Conservation (phyloP, 768 basidiomycete genomes). For the Pluteus cervinus region DNA sequence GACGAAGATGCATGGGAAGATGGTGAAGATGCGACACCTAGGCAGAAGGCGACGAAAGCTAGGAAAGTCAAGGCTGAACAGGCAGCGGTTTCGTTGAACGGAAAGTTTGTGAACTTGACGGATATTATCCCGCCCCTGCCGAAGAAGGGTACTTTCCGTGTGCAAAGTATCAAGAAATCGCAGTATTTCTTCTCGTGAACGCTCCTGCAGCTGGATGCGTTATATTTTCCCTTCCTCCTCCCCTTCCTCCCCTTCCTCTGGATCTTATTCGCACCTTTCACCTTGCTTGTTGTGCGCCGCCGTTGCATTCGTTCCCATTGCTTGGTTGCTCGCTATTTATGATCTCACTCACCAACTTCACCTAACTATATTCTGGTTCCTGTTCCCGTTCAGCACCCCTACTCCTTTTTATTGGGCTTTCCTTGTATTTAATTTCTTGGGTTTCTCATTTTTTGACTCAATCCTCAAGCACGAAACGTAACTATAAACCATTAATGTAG, state of each 20-base stretch:
- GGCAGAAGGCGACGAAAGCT: slow-evolving; percentile 4
- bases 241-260: neutral
- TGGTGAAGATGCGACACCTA: slow-evolving; percentile 9
- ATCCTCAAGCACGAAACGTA: too few species aligned
- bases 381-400: too few species aligned
- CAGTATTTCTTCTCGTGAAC: slow-evolving; percentile 88
- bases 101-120: slow-evolving; percentile 68
- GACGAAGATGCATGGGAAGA: slow-evolving; percentile 7
- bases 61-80: slow-evolving; percentile 19
- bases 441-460: too few species aligned
- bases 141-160: slow-evolving; percentile 79
- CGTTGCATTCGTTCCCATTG: too few species aligned
- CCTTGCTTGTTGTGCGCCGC: too few species aligned
- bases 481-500: too few species aligned
- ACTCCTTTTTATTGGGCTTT: too few species aligned
- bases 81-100: slow-evolving; percentile 22
- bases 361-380: too few species aligned
- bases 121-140: slow-evolving; percentile 81
- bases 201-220: neutral
- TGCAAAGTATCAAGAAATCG: slow-evolving; percentile 73
- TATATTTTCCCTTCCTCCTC: neutral
- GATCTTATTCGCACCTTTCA: neutral
- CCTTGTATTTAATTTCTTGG: too few species aligned
- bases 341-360: too few species aligned
- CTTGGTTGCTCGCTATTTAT: neutral